Percentiles rank a stretch among this genome's conserved stretches.
phyloP scores from a whole-genome alignment of 306 rosid species.

The Cicer bijugum region DNA sequence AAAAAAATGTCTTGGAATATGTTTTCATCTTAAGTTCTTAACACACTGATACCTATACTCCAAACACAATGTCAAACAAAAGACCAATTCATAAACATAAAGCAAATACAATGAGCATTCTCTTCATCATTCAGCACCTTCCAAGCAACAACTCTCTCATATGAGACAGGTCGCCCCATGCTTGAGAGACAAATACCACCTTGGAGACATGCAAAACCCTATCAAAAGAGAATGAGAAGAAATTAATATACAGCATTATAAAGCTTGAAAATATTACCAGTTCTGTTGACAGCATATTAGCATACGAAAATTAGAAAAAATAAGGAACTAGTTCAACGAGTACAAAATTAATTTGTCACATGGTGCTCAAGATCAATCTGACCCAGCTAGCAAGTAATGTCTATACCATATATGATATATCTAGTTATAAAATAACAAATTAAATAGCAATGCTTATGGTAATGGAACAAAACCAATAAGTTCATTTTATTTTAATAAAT shows the following conservation, averaged over 20 bases:
- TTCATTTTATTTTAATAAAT: not conserved
- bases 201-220: constrained; percentile 98
- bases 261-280: constrained; percentile 6
- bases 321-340: not conserved
- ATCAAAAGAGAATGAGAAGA: constrained; percentile 31
- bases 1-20: constrained; percentile 30
- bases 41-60: constrained; percentile 8
- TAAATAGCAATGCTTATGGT: not conserved
- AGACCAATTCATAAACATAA: constrained; percentile 97
- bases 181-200: constrained; percentile 97
- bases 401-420: not conserved
- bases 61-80: constrained; percentile 63
- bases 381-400: constrained; percentile 10
- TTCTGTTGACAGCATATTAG: constrained; percentile 20
- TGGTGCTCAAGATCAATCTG: not conserved
- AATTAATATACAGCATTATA: constrained; percentile 11
- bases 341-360: not conserved
- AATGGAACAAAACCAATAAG: constrained; percentile 9
- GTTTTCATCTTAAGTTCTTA: constrained; percentile 10
- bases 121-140: constrained; percentile 98
- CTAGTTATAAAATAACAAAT: not conserved
- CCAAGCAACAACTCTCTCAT: constrained; percentile 97
- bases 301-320: not conserved
- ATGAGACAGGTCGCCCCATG: constrained; percentile 98
- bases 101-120: constrained; percentile 94